phyloP scores from a whole-genome alignment of 495 filamentous ascomycete genomes.

The Geopyxis carbonaria region DNA sequence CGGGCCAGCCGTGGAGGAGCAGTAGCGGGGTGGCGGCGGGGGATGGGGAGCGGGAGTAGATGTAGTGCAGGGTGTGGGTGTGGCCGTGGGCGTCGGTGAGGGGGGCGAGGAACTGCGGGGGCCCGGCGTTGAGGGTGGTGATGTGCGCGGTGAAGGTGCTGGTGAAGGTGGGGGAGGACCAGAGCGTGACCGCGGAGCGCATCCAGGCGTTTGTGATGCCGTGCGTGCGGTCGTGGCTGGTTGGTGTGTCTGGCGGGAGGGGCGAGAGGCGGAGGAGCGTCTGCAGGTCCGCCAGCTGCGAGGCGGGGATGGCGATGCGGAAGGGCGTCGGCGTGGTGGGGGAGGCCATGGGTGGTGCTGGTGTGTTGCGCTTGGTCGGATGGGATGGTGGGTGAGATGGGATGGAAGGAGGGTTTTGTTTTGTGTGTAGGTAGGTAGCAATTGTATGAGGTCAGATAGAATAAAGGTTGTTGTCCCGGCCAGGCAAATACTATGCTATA shows the following conservation, averaged over 20 bases:
- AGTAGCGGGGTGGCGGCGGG: constrained; percentile 41
- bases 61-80: constrained; percentile 39
- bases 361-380: too few species aligned
- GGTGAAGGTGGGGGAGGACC: too few species aligned
- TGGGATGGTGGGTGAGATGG: too few species aligned
- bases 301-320: constrained; percentile 29
- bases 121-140: constrained; percentile 11
- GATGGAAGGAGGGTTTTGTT: too few species aligned
- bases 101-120: constrained; percentile 40
- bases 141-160: neutral
- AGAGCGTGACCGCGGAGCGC: constrained; percentile 28
- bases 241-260: constrained; percentile 36
- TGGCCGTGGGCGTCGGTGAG: constrained; percentile 31
- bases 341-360: too few species aligned
- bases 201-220: constrained; percentile 45
- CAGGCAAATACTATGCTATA: too few species aligned
- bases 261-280: constrained; percentile 35
- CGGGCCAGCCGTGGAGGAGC: constrained; percentile 46
- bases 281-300: constrained; percentile 32
- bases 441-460: too few species aligned
- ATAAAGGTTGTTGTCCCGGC: too few species aligned
- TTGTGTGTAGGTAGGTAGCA: too few species aligned
- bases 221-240: constrained; percentile 34
- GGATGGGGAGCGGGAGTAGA: constrained; percentile 42
- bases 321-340: too few species aligned